Conservation (phyloP, 2,329 filamentous ascomycete species). For the Aspergillus ruber region DNA sequence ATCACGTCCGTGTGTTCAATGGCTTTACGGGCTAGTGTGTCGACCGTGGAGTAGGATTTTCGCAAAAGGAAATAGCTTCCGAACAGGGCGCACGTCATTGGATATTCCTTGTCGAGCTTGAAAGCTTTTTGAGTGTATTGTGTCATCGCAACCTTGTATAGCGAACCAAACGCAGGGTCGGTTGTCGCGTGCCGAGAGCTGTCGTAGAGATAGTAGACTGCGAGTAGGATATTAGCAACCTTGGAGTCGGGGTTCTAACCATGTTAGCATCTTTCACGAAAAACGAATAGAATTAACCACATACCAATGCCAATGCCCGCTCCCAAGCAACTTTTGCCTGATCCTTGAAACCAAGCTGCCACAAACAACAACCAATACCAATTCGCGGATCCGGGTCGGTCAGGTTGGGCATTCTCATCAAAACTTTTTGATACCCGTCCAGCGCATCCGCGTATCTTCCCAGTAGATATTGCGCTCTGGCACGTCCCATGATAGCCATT, state of each 20-base stretch:
- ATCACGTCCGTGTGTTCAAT: slow-evolving; percentile 96
- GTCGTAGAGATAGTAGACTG: slow-evolving; percentile 80
- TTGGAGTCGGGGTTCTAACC: slow-evolving; percentile 67
- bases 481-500: slow-evolving; percentile 84
- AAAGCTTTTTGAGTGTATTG: slow-evolving; percentile 91
- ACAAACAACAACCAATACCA: slow-evolving; percentile 93
- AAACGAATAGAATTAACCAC: slow-evolving; percentile 3
- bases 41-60: slow-evolving; percentile 73
- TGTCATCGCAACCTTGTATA: slow-evolving; percentile 92
- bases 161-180: slow-evolving; percentile 72
- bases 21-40: slow-evolving; percentile 81
- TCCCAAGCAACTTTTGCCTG: slow-evolving; percentile 90
- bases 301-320: slow-evolving; percentile 69
- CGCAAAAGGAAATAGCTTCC: slow-evolving; percentile 81
- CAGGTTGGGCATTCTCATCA: slow-evolving; percentile 78
- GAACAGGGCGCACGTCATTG: slow-evolving; percentile 84
- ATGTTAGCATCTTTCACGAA: neutral
- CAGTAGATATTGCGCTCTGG: slow-evolving; percentile 77
- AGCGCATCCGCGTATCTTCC: slow-evolving; percentile 80
- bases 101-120: slow-evolving; percentile 85
- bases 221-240: slow-evolving; percentile 81
- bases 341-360: slow-evolving; percentile 91
- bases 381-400: slow-evolving; percentile 92
- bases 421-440: slow-evolving; percentile 75
- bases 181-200: slow-evolving; percentile 77